phyloP scores from a whole-genome alignment of 768 basidiomycete species.

The Gelatoporia subvermispora region DNA sequence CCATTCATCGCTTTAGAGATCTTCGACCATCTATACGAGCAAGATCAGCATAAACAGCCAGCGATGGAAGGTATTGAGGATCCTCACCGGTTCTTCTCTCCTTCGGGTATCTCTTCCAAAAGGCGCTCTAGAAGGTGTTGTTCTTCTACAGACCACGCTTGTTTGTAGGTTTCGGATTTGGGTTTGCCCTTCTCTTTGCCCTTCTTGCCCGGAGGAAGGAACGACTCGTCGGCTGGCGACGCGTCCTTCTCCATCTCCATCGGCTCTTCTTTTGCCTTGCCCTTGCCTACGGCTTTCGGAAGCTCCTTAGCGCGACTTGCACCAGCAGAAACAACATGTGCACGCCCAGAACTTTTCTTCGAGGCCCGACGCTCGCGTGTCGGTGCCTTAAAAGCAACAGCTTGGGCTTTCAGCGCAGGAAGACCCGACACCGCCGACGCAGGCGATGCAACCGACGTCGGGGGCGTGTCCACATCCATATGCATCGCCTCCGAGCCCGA shows the following conservation, averaged over 20 bases:
- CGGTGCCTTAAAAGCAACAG: background rate
- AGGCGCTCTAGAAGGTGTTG: constrained; percentile 74
- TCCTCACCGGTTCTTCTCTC: constrained; percentile 66
- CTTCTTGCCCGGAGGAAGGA: constrained; percentile 7
- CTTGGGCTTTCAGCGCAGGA: background rate
- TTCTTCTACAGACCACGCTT: constrained; percentile 71
- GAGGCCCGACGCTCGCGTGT: constrained; percentile 8
- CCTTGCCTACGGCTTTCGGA: background rate
- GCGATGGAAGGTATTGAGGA: background rate
- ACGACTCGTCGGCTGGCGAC: background rate
- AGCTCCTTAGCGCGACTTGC: background rate
- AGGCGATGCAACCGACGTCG: constrained; percentile 10
- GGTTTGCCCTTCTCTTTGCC: constrained; percentile 28
- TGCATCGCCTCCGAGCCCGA: constrained; percentile 1
- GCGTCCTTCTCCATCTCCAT: no score
- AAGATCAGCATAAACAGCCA: constrained; percentile 6
- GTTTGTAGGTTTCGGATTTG: constrained; percentile 76
- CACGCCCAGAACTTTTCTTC: constrained; percentile 1
- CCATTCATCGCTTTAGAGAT: constrained; percentile 82
- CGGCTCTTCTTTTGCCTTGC: constrained; percentile 5
- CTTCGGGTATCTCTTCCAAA: constrained; percentile 71
- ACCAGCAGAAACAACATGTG: no score
- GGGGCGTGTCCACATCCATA: constrained; percentile 14
- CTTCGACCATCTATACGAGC: constrained; percentile 59
- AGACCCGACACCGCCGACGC: background rate